Conservation (phyloP, 768 basidiomycete species). For the Suillus ampliporus region DNA sequence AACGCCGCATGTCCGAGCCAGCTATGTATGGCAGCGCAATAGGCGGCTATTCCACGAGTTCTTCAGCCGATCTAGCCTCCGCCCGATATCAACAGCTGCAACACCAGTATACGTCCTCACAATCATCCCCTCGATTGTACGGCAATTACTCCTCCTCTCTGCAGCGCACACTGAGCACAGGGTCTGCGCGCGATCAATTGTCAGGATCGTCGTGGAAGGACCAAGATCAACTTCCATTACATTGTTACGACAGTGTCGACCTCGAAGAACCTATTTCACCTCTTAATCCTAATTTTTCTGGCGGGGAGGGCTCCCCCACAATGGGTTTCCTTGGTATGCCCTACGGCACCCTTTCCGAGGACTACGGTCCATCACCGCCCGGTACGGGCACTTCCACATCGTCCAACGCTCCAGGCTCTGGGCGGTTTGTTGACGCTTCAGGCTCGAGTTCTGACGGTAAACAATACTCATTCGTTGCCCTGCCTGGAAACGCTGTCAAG, state of each 20-base stretch:
- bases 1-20: conserved; percentile 75
- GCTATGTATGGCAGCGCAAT: conserved; percentile 53
- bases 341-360: conserved; percentile 52
- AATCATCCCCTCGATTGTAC: conserved; percentile 39
- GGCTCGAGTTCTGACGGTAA: conserved; percentile 55
- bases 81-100: conserved; percentile 49
- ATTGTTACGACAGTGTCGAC: conserved; percentile 40
- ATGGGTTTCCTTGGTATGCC: conserved; percentile 38
- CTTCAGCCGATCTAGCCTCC: conserved; percentile 35
- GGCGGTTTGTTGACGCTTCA: conserved; percentile 24
- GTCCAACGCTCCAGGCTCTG: conserved; percentile 44
- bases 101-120: conserved; percentile 43
- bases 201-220: conserved; percentile 35
- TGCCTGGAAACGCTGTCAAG: conserved; percentile 81
- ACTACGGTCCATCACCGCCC: conserved; percentile 66
- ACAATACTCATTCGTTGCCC: conserved; percentile 82
- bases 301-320: conserved; percentile 42
- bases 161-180: conserved; percentile 51
- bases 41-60: conserved; percentile 38
- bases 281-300: conserved; percentile 57
- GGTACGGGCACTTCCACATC: conserved; percentile 66
- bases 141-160: conserved; percentile 46
- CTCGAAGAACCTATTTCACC: conserved; percentile 60
- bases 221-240: conserved; percentile 36
- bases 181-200: conserved; percentile 52